Percentiles rank a stretch among this genome's conserved stretches.
Conservation (phyloP, 2,329 filamentous ascomycete species). For the Colletotrichum noveboracense region DNA sequence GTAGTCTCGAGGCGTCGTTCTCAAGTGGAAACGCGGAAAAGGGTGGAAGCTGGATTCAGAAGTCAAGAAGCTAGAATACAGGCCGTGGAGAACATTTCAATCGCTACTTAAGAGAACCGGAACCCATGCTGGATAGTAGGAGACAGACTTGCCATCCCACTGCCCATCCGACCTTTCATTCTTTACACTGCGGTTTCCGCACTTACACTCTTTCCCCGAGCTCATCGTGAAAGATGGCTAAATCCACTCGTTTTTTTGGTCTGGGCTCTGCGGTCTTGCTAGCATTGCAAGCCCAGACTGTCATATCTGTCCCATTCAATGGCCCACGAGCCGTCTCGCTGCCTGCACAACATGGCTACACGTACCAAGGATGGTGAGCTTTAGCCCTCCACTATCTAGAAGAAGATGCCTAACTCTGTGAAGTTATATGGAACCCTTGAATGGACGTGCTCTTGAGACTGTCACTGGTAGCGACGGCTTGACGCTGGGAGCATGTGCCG, state of each 20-base stretch:
- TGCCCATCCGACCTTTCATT: not conserved
- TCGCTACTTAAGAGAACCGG: not conserved
- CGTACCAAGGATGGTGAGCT: slow-evolving; percentile 1
- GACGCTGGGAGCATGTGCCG: slow-evolving; percentile 37
- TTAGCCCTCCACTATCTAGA: not conserved
- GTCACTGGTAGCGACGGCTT: slow-evolving; percentile 33
- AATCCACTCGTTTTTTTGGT: not conserved
- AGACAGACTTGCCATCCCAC: not conserved
- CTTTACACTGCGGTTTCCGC: not conserved
- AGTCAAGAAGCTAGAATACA: not conserved
- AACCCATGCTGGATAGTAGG: not conserved
- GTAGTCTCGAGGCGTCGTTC: not conserved
- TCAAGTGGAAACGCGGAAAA: not conserved
- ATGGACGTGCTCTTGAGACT: slow-evolving; percentile 32
- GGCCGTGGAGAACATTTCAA: not conserved
- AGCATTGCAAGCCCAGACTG: not conserved
- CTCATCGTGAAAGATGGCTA: not conserved
- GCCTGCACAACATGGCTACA: not conserved
- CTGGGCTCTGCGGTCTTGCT: not conserved
- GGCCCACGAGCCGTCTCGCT: not conserved
- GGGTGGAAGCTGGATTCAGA: not conserved
- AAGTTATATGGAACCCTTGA: slow-evolving; percentile 36
- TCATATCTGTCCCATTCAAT: not conserved
- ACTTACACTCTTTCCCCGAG: not conserved
- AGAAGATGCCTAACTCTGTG: not conserved